Percentiles rank a stretch among this genome's conserved stretches.
These are phyloP conservation scores for Simmondsia chinensis DNA, from an alignment of 148 eudicot genomes.

Conservation along the genomic window DNA sequence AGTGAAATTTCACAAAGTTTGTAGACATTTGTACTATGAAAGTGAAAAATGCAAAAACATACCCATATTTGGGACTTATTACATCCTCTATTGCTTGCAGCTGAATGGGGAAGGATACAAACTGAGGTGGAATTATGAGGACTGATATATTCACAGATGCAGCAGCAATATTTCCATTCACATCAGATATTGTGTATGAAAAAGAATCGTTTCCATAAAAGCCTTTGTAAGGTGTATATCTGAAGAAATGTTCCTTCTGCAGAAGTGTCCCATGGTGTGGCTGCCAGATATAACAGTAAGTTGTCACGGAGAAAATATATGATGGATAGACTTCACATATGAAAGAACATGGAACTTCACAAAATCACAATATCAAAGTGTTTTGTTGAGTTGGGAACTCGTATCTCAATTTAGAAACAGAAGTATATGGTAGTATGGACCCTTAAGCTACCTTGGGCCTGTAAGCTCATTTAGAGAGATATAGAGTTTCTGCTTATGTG, in stretches of 20 bases:
- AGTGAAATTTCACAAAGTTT: too few relatives aligned
- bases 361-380: not conserved
- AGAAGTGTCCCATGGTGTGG: slow-evolving; percentile 74
- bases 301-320: too few relatives aligned
- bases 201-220: slow-evolving; percentile 78
- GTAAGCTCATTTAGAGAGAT: too few relatives aligned
- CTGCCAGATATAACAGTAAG: slow-evolving; percentile 31
- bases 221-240: slow-evolving; percentile 86
- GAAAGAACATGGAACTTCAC: too few relatives aligned
- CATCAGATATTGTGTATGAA: slow-evolving; percentile 46
- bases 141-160: slow-evolving; percentile 45
- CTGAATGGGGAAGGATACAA: slow-evolving; percentile 50
- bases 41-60: not conserved
- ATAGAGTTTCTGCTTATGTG: too few relatives aligned
- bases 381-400: too few relatives aligned
- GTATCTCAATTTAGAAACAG: too few relatives aligned
- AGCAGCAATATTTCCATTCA: slow-evolving; percentile 53
- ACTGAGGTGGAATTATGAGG: slow-evolving; percentile 86
- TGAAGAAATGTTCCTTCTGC: slow-evolving; percentile 42
- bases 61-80: slow-evolving; percentile 73
- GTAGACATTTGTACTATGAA: not conserved
- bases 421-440: too few relatives aligned
- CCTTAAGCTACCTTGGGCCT: too few relatives aligned
- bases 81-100: slow-evolving; percentile 65
- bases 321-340: not conserved